phyloP scores from a whole-genome alignment of 106 monocot genomes.

The Platanthera zijinensis region DNA sequence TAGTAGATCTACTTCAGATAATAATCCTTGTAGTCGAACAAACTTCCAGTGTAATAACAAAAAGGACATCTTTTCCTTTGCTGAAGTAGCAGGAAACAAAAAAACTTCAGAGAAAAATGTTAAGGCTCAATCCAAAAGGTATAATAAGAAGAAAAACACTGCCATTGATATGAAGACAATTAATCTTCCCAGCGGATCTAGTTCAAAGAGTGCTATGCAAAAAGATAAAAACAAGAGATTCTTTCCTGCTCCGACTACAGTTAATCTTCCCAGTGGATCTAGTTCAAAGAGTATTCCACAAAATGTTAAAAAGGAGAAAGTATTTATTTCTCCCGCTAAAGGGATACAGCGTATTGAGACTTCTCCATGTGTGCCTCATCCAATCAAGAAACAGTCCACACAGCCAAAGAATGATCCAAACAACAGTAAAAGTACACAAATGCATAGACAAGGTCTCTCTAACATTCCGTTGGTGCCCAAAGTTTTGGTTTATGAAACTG shows the following conservation, averaged over 20 bases:
- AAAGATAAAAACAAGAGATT: constrained; percentile 12
- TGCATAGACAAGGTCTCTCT: constrained; percentile 9
- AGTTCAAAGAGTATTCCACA: constrained; percentile 17
- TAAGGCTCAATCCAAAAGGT: constrained; percentile 21
- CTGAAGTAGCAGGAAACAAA: constrained; percentile 26
- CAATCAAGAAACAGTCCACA: constrained; percentile 9
- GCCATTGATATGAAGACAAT: constrained; percentile 20
- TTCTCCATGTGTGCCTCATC: constrained; percentile 16
- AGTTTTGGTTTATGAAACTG: constrained; percentile 11
- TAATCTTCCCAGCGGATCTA: constrained; percentile 12
- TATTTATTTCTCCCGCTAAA: not conserved
- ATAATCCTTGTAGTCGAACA: constrained; percentile 19
- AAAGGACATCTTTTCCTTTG: constrained; percentile 36
- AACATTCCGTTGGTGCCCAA: constrained; percentile 5
- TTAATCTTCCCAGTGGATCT: constrained; percentile 10
- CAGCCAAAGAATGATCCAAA: constrained; percentile 12
- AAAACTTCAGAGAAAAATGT: constrained; percentile 10
- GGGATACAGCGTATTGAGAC: not conserved
- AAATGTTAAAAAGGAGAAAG: constrained; percentile 6
- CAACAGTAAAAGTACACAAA: constrained; percentile 16
- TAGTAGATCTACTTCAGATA: constrained; percentile 14
- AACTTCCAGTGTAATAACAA: not conserved
- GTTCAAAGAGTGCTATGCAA: constrained; percentile 22
- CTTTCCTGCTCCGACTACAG: not conserved
- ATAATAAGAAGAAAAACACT: constrained; percentile 13